A percentile compares a stretch with the other conserved stretches of the same genome.
Conservation (phyloP, 352 stramenopile species). For the Globisporangium cylindrosporum region DNA sequence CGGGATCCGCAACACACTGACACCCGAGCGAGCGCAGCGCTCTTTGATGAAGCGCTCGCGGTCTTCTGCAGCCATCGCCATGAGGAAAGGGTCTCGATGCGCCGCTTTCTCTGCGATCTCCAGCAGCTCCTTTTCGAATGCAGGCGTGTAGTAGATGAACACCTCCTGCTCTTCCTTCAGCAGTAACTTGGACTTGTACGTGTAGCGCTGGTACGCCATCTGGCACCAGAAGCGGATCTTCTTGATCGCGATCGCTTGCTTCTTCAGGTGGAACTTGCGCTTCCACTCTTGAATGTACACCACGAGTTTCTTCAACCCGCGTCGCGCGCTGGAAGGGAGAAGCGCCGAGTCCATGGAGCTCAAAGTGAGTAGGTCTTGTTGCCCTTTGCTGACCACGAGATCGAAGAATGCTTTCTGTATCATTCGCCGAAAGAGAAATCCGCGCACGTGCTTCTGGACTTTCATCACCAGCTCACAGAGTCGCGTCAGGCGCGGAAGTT, state of each 20-base stretch:
- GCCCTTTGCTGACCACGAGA: slow-evolving; percentile 38
- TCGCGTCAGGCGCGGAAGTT: slow-evolving; percentile 37
- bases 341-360: slow-evolving; percentile 29
- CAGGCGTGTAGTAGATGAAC: slow-evolving; percentile 70
- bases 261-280: slow-evolving; percentile 42
- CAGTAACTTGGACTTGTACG: slow-evolving; percentile 48
- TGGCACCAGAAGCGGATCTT: slow-evolving; percentile 82
- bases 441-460: slow-evolving; percentile 54
- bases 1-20: slow-evolving; percentile 55
- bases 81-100: slow-evolving; percentile 64
- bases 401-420: slow-evolving; percentile 48
- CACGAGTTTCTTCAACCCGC: slow-evolving; percentile 50
- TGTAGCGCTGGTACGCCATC: slow-evolving; percentile 68
- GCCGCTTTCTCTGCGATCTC: slow-evolving; percentile 48
- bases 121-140: slow-evolving; percentile 52
- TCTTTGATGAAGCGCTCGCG: slow-evolving; percentile 41
- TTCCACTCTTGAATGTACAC: slow-evolving; percentile 56
- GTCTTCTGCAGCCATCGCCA: slow-evolving; percentile 39
- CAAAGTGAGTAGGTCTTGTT: slow-evolving; percentile 47
- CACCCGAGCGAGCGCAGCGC: slow-evolving; percentile 48
- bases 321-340: slow-evolving; percentile 31
- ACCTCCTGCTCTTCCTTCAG: slow-evolving; percentile 58
- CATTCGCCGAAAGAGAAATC: slow-evolving; percentile 53
- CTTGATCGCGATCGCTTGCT: slow-evolving; percentile 63
- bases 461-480: slow-evolving; percentile 48